Conservation (phyloP, 2,329 filamentous ascomycete species). For the Rugonectria rugulosa region DNA sequence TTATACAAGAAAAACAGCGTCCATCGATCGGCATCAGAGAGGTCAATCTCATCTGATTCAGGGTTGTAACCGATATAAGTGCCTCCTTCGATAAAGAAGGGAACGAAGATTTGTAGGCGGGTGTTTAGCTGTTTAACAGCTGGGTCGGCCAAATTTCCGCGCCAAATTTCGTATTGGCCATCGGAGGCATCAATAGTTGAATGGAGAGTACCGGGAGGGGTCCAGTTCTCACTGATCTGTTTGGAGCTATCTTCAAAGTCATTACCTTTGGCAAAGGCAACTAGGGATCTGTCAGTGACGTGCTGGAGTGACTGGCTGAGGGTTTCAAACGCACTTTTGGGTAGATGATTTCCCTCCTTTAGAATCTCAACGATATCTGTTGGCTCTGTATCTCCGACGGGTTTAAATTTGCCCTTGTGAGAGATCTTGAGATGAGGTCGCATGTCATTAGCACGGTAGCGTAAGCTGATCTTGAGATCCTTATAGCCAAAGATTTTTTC, state of each 20-base stretch:
- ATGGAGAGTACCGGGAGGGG: constrained; percentile 78
- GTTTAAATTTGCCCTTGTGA: constrained; percentile 74
- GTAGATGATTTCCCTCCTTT: constrained; percentile 70
- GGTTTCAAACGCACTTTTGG: constrained; percentile 61
- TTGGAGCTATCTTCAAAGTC: constrained; percentile 69
- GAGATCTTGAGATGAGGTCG: constrained; percentile 76
- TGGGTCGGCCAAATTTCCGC: constrained; percentile 74
- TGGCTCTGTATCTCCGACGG: constrained; percentile 72
- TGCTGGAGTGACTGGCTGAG: not conserved
- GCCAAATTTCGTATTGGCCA: constrained; percentile 84
- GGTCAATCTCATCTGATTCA: constrained; percentile 63
- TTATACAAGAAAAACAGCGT: constrained; percentile 88
- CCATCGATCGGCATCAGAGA: constrained; percentile 83
- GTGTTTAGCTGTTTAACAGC: constrained; percentile 75
- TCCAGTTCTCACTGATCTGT: constrained; percentile 56
- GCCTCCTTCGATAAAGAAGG: constrained; percentile 94
- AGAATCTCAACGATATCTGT: constrained; percentile 73
- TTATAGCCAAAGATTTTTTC: constrained; percentile 93
- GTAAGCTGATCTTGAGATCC: constrained; percentile 77
- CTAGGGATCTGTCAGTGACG: constrained; percentile 49
- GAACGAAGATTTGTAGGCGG: constrained; percentile 83
- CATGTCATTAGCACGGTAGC: constrained; percentile 74
- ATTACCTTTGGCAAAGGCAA: constrained; percentile 69
- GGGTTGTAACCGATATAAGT: constrained; percentile 67
- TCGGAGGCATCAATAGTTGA: constrained; percentile 68